These are phyloP conservation scores for Cyclotella sp. DNA, from an alignment of 108 stramenopile genomes.

Conservation along the genomic window DNA sequence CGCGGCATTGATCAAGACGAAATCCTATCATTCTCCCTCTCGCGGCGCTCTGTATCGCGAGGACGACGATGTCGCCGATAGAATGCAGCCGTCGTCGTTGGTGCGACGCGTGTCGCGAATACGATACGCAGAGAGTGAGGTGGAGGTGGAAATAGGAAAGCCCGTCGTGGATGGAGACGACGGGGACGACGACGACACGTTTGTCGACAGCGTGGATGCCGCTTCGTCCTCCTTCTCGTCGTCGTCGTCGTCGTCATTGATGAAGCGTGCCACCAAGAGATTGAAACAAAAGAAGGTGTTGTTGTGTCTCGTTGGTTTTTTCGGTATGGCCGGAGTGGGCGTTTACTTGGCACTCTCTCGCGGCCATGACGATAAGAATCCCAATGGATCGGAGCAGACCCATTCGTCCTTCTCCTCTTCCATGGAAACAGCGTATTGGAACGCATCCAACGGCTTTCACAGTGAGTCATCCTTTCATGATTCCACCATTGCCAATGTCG, in stretches of 20 bases:
- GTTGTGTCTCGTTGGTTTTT: background rate
- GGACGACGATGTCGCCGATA: background rate
- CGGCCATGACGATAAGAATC: no score
- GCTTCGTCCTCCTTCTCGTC: background rate
- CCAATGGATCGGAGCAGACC: no score
- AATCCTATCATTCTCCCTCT: constrained; percentile 3
- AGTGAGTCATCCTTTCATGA: no score
- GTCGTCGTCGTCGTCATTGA: background rate
- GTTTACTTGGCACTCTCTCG: no score
- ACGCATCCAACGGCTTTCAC: no score
- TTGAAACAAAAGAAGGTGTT: background rate
- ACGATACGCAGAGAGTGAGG: background rate
- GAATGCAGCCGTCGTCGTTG: background rate
- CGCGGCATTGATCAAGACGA: background rate
- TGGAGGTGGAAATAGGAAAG: background rate
- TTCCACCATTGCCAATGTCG: no score
- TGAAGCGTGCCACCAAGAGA: background rate
- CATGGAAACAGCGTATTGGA: no score
- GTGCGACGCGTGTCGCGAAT: background rate
- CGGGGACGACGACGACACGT: background rate
- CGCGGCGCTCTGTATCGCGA: background rate
- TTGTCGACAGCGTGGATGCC: constrained; percentile 1
- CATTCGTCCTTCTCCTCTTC: no score
- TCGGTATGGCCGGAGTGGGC: no score
- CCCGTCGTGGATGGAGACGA: background rate